Base-by-base conservation (phyloP, 768 basidiomycete species). In the Asterophora parasitica region DNA sequence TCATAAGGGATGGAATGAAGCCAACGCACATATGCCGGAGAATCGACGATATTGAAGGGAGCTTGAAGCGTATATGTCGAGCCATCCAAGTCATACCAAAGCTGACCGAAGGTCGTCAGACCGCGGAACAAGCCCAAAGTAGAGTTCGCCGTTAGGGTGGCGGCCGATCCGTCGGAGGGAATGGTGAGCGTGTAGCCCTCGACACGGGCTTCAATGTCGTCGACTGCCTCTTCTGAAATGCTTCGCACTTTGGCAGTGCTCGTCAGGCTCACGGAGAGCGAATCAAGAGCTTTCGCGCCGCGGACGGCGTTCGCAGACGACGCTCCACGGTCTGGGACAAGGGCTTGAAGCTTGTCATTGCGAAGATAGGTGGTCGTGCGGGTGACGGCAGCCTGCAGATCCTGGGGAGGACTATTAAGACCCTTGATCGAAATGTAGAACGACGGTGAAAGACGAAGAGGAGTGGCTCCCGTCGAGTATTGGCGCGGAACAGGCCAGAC, bases 81-180 rank as follows among this genome's bases (percentile, higher is more conserved):
- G n/a, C 71, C 75, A 19, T 70, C 59, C 51, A 68, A 62, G 45
- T 76, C 66, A 59, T 85, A 88, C 76, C 84, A 85, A 20, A 89
- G 60, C 58, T 85, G 83, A 16, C 68, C 67, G 61, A 92, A 90
- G 4, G 87, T 90, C 4, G 85, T 82, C 56, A 90, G 60, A 8
- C 88, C 89, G 49, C 88, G 69, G 58, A 83, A 77, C 41, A 89
- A 61, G 0, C 88, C 88, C 42, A 89, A 64, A 0, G 82, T 78
- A 35, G 82, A 79, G 54, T 78, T 83, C 10, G 87, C 83, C 0
- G 56, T 65, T 46, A 92, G 62, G 1, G 64, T 70, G 12, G 82
- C 85, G 17, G 61, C 61, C 0, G 73, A 70, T 8, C 85, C 85
- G 53, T 82, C 72, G 6, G 65, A 61, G 2, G 83, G 82, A 12